A percentile compares a stretch with the other conserved stretches of the same genome.
phyloP scores from a whole-genome alignment of 768 basidiomycete species.

The Filobasidium wieringae region DNA sequence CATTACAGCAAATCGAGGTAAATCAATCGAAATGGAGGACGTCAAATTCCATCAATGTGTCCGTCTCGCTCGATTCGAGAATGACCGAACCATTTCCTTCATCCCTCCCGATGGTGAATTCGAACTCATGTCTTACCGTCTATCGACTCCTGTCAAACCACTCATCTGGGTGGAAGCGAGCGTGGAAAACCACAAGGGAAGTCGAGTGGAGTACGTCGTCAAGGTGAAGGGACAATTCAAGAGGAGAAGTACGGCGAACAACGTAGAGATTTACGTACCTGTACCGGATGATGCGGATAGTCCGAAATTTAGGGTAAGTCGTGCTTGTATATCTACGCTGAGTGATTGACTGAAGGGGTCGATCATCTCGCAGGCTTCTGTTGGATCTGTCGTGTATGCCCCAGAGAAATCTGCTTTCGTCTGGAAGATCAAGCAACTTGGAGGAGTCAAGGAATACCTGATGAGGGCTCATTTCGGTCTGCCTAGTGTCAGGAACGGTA shows the following conservation, averaged over 20 bases:
- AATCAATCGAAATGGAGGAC: slow-evolving; percentile 99
- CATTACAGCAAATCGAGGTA: slow-evolving; percentile 67
- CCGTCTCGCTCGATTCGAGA: slow-evolving; percentile 89
- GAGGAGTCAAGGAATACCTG: slow-evolving; percentile 87
- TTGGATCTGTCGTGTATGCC: slow-evolving; percentile 89
- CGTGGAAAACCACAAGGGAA: slow-evolving; percentile 88
- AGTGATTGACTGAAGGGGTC: neutral
- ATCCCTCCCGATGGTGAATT: slow-evolving; percentile 99
- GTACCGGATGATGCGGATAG: slow-evolving; percentile 97
- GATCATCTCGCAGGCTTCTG: slow-evolving; percentile 59
- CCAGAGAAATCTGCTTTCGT: slow-evolving; percentile 97
- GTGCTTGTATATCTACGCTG: neutral
- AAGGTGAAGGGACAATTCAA: slow-evolving; percentile 95
- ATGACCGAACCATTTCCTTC: slow-evolving; percentile 96
- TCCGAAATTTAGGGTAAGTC: slow-evolving; percentile 81
- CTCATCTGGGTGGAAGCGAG: slow-evolving; percentile 95
- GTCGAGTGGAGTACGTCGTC: slow-evolving; percentile 84
- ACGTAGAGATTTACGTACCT: slow-evolving; percentile 97
- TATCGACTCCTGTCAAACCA: slow-evolving; percentile 91
- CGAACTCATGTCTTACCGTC: slow-evolving; percentile 95
- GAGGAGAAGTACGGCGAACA: slow-evolving; percentile 88
- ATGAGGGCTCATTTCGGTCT: slow-evolving; percentile 98
- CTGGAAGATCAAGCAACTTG: slow-evolving; percentile 98
- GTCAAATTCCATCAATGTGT: slow-evolving; percentile 99
- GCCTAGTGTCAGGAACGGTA: slow-evolving; percentile 82